Evolutionary conservation across 805 yeast species (phyloP), one percentile per base, ranked within the genome.

Genomic region (Candida adriatica): DNA sequence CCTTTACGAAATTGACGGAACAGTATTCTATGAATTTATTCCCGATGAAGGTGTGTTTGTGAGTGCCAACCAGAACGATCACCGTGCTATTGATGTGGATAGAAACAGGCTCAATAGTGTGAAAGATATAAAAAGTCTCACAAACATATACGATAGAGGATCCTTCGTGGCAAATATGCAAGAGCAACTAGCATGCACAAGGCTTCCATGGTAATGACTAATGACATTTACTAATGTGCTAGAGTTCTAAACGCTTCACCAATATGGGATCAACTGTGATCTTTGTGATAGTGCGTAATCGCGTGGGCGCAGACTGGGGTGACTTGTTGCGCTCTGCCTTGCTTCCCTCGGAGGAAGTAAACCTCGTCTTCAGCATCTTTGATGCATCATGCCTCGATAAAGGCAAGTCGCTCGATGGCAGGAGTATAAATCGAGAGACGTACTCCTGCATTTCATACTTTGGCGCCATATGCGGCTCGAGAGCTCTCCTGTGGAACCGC

Each of bases 1-100:
- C 18, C 49, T 75, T 3, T 54, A 44, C 17, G 43, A 42, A 13
- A 21, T 25, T 6, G 22, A 31, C 3, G 41, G 35, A 2, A 2
- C 35, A 2, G 3, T 20, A 4, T 46, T 37, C 27, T 46, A 26
- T 17, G 55, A 50, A 28, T 49, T 29, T 21, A 13, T 50, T 6
- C 42, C 42, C 1, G 15, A 31, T n/a, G 50, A 49, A 16, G 25
- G 35, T 5, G 34, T 42, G 7, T 50, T 47, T 32, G 43, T 50
- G 4, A 46, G 53, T 37, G 41, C 42, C 13, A 38, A 49, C 24
- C 35, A 38, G 9, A 26, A 21, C 4, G 41, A 47, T 26, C 24
- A 37, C 18, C 33, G 24, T 8, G 46, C 42, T 3, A 24, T 37
- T 4, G 9, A 25, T 4, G 42, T 48, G 5, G 32, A 34, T 4